phyloP scores from a whole-genome alignment of 306 rosid species.

The Trifolium fragiferum region DNA sequence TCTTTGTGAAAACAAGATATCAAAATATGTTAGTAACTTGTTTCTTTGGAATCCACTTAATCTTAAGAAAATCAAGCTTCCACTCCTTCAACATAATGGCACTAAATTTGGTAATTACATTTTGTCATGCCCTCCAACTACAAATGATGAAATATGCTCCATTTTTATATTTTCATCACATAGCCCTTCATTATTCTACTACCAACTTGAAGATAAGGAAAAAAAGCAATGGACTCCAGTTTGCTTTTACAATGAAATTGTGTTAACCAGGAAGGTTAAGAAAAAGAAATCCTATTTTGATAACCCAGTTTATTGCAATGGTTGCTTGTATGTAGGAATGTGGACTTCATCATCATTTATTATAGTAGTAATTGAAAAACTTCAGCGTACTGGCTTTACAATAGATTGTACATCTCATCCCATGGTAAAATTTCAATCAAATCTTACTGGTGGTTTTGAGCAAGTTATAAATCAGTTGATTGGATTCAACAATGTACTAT shows the following conservation, averaged over 20 bases:
- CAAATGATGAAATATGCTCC: background rate
- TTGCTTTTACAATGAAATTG: background rate
- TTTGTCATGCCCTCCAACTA: constrained; percentile 4
- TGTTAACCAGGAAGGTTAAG: background rate
- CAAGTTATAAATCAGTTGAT: background rate
- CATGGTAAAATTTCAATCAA: background rate
- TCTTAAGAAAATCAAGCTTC: background rate
- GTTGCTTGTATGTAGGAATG: background rate
- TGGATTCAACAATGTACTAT: background rate
- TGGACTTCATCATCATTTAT: background rate
- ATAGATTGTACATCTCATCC: background rate
- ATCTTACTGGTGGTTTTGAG: background rate
- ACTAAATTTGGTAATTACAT: background rate
- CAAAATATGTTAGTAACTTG: background rate
- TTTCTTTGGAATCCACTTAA: constrained; percentile 18
- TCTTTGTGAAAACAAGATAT: background rate
- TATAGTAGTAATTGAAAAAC: background rate
- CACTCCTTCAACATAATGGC: background rate
- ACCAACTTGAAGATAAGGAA: constrained; percentile 6
- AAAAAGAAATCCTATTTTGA: background rate
- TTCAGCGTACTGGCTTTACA: background rate
- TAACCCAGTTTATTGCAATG: constrained; percentile 14
- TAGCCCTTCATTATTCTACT: background rate
- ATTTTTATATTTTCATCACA: background rate
- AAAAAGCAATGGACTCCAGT: background rate